Percentiles rank a stretch among this genome's conserved stretches.
Conservation (phyloP, 73 alveolate species). For the Blepharisma stoltei region DNA sequence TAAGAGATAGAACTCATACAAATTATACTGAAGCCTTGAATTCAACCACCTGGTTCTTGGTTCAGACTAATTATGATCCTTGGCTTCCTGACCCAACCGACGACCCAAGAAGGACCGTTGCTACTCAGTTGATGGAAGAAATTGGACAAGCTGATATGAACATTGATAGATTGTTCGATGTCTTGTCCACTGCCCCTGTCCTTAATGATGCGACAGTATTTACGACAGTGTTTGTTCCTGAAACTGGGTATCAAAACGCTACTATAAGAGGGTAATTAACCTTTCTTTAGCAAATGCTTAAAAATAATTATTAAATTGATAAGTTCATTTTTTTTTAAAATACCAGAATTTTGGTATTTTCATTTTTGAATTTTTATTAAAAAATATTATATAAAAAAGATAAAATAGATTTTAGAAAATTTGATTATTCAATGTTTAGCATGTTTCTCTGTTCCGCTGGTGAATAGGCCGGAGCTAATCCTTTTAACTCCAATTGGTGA, state of each 20-base stretch:
- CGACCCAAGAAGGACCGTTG: conserved; percentile 18
- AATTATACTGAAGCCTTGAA: not conserved
- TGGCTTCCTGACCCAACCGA: conserved; percentile 26
- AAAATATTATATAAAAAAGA: no score
- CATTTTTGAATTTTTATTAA: no score
- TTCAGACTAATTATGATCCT: conserved; percentile 25
- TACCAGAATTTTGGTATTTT: no score
- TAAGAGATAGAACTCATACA: conserved; percentile 18
- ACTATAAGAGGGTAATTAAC: not conserved
- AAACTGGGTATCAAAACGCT: conserved; percentile 22
- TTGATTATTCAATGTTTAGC: no score
- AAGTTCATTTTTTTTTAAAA: no score
- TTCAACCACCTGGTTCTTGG: conserved; percentile 22
- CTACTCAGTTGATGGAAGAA: not conserved
- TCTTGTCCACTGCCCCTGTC: conserved; percentile 21
- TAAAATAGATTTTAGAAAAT: no score
- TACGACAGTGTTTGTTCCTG: conserved; percentile 25
- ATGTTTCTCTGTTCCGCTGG: no score
- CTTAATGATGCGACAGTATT: conserved; percentile 10
- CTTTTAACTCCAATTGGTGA: no score
- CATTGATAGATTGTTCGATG: not conserved
- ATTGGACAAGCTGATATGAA: conserved; percentile 22
- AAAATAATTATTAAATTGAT: no score
- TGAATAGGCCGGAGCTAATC: no score
- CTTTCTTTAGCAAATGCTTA: no score